Conservation (phyloP, 2,329 filamentous ascomycete species). For the Ophioceras dolichostomum region DNA sequence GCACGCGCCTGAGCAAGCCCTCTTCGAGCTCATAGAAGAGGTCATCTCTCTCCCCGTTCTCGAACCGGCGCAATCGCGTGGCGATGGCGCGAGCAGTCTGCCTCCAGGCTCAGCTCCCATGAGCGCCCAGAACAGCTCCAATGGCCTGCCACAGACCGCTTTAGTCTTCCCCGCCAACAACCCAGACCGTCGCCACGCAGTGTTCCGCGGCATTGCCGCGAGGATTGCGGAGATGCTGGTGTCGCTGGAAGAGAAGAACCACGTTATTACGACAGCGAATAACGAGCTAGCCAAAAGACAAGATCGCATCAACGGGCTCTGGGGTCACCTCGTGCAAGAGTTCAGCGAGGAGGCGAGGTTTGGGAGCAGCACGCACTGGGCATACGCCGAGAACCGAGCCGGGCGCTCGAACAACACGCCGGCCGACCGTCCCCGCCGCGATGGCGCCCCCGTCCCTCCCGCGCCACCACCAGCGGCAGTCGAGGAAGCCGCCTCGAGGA, state of each 20-base stretch:
- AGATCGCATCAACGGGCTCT: constrained; percentile 72
- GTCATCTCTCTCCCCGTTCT: constrained; percentile 36
- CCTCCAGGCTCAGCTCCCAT: constrained; percentile 28
- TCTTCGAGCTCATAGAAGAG: constrained; percentile 62
- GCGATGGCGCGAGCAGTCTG: constrained; percentile 29
- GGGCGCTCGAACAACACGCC: constrained; percentile 45
- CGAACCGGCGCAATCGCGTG: constrained; percentile 26
- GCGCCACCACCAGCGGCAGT: constrained; percentile 67
- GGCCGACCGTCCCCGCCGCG: constrained; percentile 63
- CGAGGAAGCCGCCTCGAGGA: constrained; percentile 72
- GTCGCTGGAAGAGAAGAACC: constrained; percentile 93
- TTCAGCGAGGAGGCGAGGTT: constrained; percentile 91
- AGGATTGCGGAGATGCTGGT: constrained; percentile 77
- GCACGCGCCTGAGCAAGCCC: constrained; percentile 71
- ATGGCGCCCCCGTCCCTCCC: constrained; percentile 66
- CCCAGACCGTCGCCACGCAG: constrained; percentile 40
- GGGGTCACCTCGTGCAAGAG: constrained; percentile 74
- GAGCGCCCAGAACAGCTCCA: constrained; percentile 37
- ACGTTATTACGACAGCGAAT: constrained; percentile 86
- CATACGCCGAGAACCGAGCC: constrained; percentile 75
- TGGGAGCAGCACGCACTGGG: constrained; percentile 89
- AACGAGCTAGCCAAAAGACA: constrained; percentile 81
- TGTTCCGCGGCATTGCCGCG: constrained; percentile 67
- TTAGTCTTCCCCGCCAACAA: constrained; percentile 17
- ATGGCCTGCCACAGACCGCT: constrained; percentile 22